Evolutionary conservation across 306 rosid species (phyloP), one percentile per base, ranked within the genome.

Genomic region (Clitoria ternatea): DNA sequence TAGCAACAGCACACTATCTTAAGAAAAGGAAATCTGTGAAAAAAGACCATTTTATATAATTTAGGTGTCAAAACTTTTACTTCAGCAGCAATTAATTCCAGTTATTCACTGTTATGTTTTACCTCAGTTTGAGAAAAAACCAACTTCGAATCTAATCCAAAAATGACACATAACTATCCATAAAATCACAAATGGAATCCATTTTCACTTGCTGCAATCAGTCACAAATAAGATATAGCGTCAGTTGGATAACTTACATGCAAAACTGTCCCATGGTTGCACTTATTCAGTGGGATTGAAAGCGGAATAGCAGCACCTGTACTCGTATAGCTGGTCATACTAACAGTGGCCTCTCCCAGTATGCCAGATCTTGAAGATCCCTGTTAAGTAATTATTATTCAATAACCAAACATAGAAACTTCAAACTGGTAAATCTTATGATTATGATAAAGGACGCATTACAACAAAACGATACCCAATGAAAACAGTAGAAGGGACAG

Each of bases 311-410:
- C 83, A 63, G 82, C 77, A 57, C 13, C 63, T 76, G 86, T 76
- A 81, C 72, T 81, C 74, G 63, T 73, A 60, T 80, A 78, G 76
- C 75, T 67, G 47, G 72, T 65, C 90, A 85, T 39, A 47, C 69
- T 79, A 45, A 87, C 57, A 14, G 81, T 71, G 23, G 79, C 90
- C 74, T 87, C 88, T 57, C 90, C 92, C 74, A 83, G 88, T 52
- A 79, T 83, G 61, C 83, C 81, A 66, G 85, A 81, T 74, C 85
- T 79, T 49, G 73, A 76, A 42, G 88, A 87, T 50, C 88, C 90
- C 90, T 87, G 72, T 55, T 35, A 63, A 73, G 54, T 23, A 49
- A 17, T 40, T 19, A 10, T 48, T 47, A 18, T 61, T 55, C 3
- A 53, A 62, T 19, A 60, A 75, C 72, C 61, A 45, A 43, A 42